Evolutionary conservation across 2,329 filamentous ascomycete genomes (phyloP), one percentile per base, ranked within the genome.

Genomic region (Aspergillus vadensis): DNA sequence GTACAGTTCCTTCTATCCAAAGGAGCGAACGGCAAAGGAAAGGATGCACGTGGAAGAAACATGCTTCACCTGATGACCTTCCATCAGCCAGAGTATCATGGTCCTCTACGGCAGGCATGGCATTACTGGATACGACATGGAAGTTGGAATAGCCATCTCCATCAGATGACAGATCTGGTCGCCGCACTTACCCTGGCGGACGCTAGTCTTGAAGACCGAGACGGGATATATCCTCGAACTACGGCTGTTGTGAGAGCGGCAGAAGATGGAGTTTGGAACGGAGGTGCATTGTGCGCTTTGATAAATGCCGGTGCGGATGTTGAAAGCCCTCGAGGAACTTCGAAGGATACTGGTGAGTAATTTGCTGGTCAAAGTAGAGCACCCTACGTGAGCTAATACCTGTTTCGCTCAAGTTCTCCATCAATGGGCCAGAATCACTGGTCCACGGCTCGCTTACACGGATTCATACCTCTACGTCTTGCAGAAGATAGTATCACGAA

Each of bases 61-160:
- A 57, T 59, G 6, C 60, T 72, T n/a, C 68, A 72, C 49, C 52
- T 50, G 25, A 65, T 72, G 53, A 65, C 66, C 1, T 63, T 65
- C 32, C 66, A 66, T 52, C 57, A 66, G 2, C 67, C 67, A 17
- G 68, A 69, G 25, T 55, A 63, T 53, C 68, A 71, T 66, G 69
- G 70, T 6, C 65, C 65, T 25, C 36, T 71, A 14, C 59, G 62
- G 7, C 64, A 68, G 61, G 56, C 65, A n/a, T 72, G 70, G 70
- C 65, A 72, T 51, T 71, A 69, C 59, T 72, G 70, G 70, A 65
- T 71, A n/a, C 69, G 69, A 6, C 70, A 72, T 47, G 69, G 70
- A 1, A 51, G 48, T 25, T 72, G 68, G 68, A 59, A 69, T 5
- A 51, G 62, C 4, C 69, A 72, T 63, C 49, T 68, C 36, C 14